phyloP scores from a whole-genome alignment of 108 stramenopile genomes.

The Cyclotella sp. region DNA sequence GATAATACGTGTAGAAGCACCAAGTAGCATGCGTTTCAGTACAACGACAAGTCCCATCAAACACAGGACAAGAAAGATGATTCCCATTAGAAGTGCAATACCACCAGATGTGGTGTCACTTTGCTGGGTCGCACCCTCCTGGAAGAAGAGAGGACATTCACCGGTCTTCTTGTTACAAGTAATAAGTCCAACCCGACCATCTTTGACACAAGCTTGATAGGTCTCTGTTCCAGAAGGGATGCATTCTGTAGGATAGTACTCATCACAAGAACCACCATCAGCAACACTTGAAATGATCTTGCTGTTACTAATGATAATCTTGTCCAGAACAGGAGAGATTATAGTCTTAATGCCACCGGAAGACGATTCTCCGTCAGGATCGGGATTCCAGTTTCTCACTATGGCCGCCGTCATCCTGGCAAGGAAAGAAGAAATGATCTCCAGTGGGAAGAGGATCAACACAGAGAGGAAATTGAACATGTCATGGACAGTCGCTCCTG shows the following conservation, averaged over 20 bases:
- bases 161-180: constrained; percentile 60
- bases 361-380: constrained; percentile 65
- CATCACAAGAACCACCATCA: constrained; percentile 44
- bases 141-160: constrained; percentile 84
- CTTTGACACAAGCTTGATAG: constrained; percentile 53
- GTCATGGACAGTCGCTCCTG: constrained; percentile 93
- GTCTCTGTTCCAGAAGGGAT: constrained; percentile 50
- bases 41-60: constrained; percentile 80
- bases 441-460: constrained; percentile 77
- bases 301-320: constrained; percentile 81
- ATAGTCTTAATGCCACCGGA: constrained; percentile 81
- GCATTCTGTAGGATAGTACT: constrained; percentile 64
- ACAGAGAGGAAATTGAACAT: constrained; percentile 92
- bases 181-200: constrained; percentile 60
- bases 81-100: constrained; percentile 69
- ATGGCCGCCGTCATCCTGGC: constrained; percentile 67
- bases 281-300: constrained; percentile 77
- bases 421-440: constrained; percentile 68
- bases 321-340: constrained; percentile 68
- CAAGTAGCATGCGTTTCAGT: constrained; percentile 76
- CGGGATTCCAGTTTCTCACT: constrained; percentile 41
- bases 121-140: constrained; percentile 58
- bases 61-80: constrained; percentile 77
- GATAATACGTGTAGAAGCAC: constrained; percentile 78
- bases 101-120: constrained; percentile 79